phyloP scores from a whole-genome alignment of 805 yeast species.

The Saccharomyces paradoxus region DNA sequence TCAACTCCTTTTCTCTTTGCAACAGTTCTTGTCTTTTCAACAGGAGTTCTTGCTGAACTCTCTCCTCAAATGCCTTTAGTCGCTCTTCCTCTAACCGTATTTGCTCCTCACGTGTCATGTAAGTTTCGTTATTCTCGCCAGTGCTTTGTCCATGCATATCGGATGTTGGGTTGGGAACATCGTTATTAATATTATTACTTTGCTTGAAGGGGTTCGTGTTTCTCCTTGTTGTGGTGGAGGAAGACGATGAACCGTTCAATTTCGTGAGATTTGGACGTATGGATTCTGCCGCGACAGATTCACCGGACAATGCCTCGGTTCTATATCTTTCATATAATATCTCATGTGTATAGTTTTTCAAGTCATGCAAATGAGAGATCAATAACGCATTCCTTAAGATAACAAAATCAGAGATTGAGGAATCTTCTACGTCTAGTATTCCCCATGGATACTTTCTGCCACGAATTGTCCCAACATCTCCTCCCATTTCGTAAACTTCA shows the following conservation, averaged over 20 bases:
- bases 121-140: conserved; percentile 33
- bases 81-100: conserved; percentile 84
- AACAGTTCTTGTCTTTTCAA: conserved; percentile 74
- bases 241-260: not conserved
- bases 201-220: not conserved
- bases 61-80: conserved; percentile 74
- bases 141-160: conserved; percentile 11
- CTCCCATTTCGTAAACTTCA: conserved; percentile 42
- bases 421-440: conserved; percentile 55
- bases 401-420: conserved; percentile 72
- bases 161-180: conserved; percentile 3
- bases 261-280: conserved; percentile 8
- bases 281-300: conserved; percentile 25
- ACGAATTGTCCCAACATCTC: conserved; percentile 32
- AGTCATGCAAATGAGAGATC: conserved; percentile 78
- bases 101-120: conserved; percentile 74
- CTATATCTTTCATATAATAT: conserved; percentile 81
- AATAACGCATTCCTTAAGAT: conserved; percentile 70
- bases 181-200: not conserved
- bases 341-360: conserved; percentile 84
- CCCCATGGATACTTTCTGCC: conserved; percentile 56
- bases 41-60: conserved; percentile 80
- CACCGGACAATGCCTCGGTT: conserved; percentile 73
- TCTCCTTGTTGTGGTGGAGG: not conserved
- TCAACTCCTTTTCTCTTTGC: conserved; percentile 77